Evolutionary conservation across 495 filamentous ascomycete genomes (phyloP), one percentile per base, ranked within the genome.

Genomic region (Hypoxylon perforatum): DNA sequence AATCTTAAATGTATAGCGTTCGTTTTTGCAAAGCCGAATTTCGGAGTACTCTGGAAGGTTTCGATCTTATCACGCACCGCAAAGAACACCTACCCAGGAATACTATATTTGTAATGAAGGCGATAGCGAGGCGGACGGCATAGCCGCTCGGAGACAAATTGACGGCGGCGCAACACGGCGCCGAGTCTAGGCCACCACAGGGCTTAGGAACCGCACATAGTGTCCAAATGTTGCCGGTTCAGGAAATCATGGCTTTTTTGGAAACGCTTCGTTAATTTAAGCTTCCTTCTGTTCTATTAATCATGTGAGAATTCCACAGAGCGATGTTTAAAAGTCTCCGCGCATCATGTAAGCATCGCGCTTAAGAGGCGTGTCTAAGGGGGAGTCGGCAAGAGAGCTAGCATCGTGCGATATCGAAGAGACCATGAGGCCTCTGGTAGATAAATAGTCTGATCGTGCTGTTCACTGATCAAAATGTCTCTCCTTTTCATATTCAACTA

Each of bases 101-200:
- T 35, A 4, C 30, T n/a, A 30, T 39, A 42, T 38, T 45, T 45
- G 36, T 53, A 52, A 52, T 52, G 11, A 44, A 18, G 17, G 23
- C 2, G 6, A 46, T 14, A 11, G 19, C 12, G 22, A 35, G 44
- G 4, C 12, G 15, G 15, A 1, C 25, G 25, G 28, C 17, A 8
- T 22, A 7, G 25, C 25, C 25, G 25, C 42, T 47, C 57, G 57
- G 64, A 67, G 45, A 67, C 57, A 57, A 61, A 30, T 47, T 35
- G 5, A 49, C 2, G 3, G 44, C 59, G 65, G 65, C 4, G 11
- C 46, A 63, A 63, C 42, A 48, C 39, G 41, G 47, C 38, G 28
- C 65, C 59, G 65, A 63, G 18, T 52, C 14, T 30, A 48, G 18
- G 14, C 35, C 42, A 21, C 38, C 25, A 22, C 23, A 39, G 55